A percentile compares a stretch with the other conserved stretches of the same genome.
phyloP scores from a whole-genome alignment of 164 flowering plant genomes.

The Macadamia tetraphylla region DNA sequence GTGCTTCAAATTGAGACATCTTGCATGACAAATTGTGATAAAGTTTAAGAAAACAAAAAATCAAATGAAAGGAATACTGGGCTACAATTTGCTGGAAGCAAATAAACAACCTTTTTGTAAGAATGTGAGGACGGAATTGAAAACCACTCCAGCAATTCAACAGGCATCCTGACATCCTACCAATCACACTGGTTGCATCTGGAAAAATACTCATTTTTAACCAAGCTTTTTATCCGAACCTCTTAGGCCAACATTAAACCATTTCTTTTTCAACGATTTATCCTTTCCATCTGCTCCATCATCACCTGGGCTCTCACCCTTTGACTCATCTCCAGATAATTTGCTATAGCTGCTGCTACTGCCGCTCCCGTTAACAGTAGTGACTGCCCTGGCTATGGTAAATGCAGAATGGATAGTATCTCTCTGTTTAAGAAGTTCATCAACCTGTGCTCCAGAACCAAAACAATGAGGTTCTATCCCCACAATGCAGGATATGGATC shows the following conservation, averaged over 20 bases:
- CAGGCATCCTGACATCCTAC: background rate
- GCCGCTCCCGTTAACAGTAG: slow-evolving; percentile 22
- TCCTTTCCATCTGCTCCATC: slow-evolving; percentile 80
- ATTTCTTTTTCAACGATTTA: slow-evolving; percentile 66
- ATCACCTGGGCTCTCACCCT: slow-evolving; percentile 51
- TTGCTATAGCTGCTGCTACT: slow-evolving; percentile 47
- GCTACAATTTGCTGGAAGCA: background rate
- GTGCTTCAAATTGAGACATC: background rate
- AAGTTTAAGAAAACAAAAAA: background rate
- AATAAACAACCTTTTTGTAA: background rate
- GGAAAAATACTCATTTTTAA: slow-evolving; percentile 11
- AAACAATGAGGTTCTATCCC: background rate
- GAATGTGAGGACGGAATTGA: slow-evolving; percentile 4
- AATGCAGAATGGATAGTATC: slow-evolving; percentile 81
- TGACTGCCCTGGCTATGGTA: slow-evolving; percentile 38
- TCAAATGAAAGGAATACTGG: background rate
- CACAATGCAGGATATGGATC: background rate
- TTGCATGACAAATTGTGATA: background rate
- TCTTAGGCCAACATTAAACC: slow-evolving; percentile 75
- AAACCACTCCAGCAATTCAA: background rate
- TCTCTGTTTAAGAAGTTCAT: slow-evolving; percentile 84
- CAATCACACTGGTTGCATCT: background rate
- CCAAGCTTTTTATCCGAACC: slow-evolving; percentile 67
- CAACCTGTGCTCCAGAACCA: slow-evolving; percentile 50
- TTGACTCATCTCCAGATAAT: slow-evolving; percentile 48